Evolutionary conservation across 2,329 filamentous ascomycete genomes (phyloP).

Genomic region (Plectosphaerella sp.): DNA sequence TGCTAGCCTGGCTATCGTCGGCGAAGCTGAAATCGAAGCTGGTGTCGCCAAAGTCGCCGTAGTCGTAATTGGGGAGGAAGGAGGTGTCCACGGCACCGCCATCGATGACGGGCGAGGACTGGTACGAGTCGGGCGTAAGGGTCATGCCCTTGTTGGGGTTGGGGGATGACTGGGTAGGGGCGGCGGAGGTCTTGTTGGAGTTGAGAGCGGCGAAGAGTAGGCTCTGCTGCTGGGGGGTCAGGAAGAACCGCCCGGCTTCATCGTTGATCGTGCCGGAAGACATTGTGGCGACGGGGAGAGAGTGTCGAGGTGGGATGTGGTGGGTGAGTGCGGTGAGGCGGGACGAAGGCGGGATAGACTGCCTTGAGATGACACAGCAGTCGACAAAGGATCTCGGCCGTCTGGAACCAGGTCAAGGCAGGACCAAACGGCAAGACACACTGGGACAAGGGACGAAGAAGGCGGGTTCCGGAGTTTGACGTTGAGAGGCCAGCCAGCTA

Average conservation of each 20-base stretch:
- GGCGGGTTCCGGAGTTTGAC: neutral
- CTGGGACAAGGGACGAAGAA: neutral
- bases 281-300: conserved; percentile 31
- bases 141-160: conserved; percentile 32
- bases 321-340: neutral
- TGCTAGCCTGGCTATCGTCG: conserved; percentile 44
- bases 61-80: conserved; percentile 69
- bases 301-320: neutral
- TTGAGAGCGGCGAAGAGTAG: conserved; percentile 72
- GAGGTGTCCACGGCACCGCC: conserved; percentile 36
- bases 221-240: conserved; percentile 73
- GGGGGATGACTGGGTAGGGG: conserved; percentile 24
- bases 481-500: neutral
- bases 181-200: conserved; percentile 51
- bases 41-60: conserved; percentile 66
- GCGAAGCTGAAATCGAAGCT: conserved; percentile 69
- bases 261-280: conserved; percentile 41
- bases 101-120: conserved; percentile 41
- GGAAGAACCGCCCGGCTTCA: conserved; percentile 54
- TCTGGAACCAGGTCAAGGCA: conserved; percentile 1
- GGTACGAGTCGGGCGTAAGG: conserved; percentile 44
- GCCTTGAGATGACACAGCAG: no score
- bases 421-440: conserved; percentile 4
- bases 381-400: neutral
- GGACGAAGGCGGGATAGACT: neutral